Evolutionary conservation across 75 land plant genomes (phyloP), one percentile per base, ranked within the genome.

Genomic region (Pinus tabuliformis): DNA sequence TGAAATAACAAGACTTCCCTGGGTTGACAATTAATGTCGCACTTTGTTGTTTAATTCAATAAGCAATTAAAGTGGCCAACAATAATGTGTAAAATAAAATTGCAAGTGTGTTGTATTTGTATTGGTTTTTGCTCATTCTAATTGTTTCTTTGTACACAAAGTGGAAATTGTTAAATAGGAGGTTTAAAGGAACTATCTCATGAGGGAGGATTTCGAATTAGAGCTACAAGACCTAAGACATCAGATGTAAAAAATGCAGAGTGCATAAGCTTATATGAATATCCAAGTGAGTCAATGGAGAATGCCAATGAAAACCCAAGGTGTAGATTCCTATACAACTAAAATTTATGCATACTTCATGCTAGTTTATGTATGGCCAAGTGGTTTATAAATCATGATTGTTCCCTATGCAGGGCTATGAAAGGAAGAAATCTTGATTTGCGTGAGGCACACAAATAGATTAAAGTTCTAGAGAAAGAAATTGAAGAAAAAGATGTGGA

Each of bases 101-200:
- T 49, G 54, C 54, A 49, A 49, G 54, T 49, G 54, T 49, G 2
- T 49, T 49, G 12, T 49, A 49, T 9, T 4, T 57, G 57, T 4
- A 39, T 18, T 45, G 52, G 9, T 4, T 14, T 26, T 26, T 33
- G 20, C 79, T 58, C 36, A 61, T 36, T 72, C 8, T 22, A 16
- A 56, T 73, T 60, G 56, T 72, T 37, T 14, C 42, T 74, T 11
- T 56, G 14, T 73, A 52, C 26, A 24, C 28, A 58, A 97, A 98
- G 92, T 97, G 78, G 94, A 91, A 9, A 86, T 95, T n/a, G 73
- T 97, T 26, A 97, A 87, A 84, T 85, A 75, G 57, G 99, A 97
- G 77, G 90, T 92, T 71, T 91, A 97, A 76, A 90, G 84, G 77
- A 98, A 95, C 63, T 79, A 92, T 18, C 79, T 89, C 45, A 82